Conservation (phyloP, 257 asterid species). For the Ballota nigra region DNA sequence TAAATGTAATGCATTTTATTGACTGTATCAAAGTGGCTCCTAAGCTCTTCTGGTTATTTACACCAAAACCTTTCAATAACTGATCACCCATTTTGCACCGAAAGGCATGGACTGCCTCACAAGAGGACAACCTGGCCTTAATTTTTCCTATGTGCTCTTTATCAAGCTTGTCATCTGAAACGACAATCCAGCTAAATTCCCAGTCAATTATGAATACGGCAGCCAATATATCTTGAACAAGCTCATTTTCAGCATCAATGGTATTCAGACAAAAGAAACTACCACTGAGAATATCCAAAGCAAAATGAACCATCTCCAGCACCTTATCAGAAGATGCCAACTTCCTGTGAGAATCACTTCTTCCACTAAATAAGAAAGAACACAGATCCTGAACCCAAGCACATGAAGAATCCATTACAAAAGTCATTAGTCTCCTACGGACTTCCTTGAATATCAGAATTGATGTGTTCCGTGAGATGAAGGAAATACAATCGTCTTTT, state of each 20-base stretch:
- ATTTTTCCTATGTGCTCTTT: conserved; percentile 39
- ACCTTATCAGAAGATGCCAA: conserved; percentile 41
- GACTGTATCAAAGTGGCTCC: conserved; percentile 55
- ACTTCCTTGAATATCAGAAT: conserved; percentile 57
- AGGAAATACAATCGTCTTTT: conserved; percentile 50
- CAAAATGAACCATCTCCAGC: conserved; percentile 65
- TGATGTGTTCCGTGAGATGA: conserved; percentile 51
- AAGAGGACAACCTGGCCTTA: conserved; percentile 54
- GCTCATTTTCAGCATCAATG: conserved; percentile 48
- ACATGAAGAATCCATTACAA: conserved; percentile 64
- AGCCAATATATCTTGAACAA: conserved; percentile 66
- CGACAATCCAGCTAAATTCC: conserved; percentile 63
- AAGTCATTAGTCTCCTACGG: conserved; percentile 47
- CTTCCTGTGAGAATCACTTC: conserved; percentile 31
- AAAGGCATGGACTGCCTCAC: conserved; percentile 56
- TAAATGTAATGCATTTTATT: conserved; percentile 42
- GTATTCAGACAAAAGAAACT: conserved; percentile 60
- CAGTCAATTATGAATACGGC: conserved; percentile 68
- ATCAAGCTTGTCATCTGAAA: conserved; percentile 42
- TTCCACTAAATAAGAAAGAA: conserved; percentile 43
- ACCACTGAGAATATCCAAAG: conserved; percentile 68
- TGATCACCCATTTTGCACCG: conserved; percentile 44
- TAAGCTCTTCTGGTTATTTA: conserved; percentile 40
- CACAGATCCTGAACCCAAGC: conserved; percentile 70
- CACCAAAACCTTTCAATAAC: conserved; percentile 42